A percentile compares a stretch with the other conserved stretches of the same genome.
Conservation (phyloP, 2,329 filamentous ascomycete species). For the Pseudogymnoascus sp. region DNA sequence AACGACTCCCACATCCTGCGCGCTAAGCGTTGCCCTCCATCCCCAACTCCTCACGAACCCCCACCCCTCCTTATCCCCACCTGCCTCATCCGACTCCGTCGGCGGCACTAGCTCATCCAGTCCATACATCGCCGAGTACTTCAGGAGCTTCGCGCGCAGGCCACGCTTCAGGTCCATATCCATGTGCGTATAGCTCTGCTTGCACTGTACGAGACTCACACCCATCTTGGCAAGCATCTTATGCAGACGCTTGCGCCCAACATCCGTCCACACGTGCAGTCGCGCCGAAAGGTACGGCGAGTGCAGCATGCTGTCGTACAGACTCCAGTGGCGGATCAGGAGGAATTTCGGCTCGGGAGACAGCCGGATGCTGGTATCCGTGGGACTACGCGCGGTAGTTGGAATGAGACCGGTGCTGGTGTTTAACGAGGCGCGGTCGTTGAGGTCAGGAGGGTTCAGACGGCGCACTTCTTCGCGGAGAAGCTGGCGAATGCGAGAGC, state of each 20-base stretch:
- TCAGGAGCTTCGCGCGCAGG: constrained; percentile 74
- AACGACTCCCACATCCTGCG: constrained; percentile 88
- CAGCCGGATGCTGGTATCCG: constrained; percentile 84
- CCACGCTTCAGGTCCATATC: constrained; percentile 93
- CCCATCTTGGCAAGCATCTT: constrained; percentile 98
- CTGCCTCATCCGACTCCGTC: constrained; percentile 62
- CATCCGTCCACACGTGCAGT: constrained; percentile 90
- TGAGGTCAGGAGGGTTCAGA: constrained; percentile 70
- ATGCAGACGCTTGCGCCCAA: constrained; percentile 78
- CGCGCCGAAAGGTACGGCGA: constrained; percentile 89
- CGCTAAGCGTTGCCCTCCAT: constrained; percentile 89
- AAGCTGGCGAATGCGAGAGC: constrained; percentile 75
- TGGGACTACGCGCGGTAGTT: constrained; percentile 78
- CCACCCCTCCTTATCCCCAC: constrained; percentile 81
- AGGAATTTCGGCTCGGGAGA: constrained; percentile 92
- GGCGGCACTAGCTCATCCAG: constrained; percentile 87
- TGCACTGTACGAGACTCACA: constrained; percentile 85
- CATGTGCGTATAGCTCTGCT: constrained; percentile 96
- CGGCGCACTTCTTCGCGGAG: constrained; percentile 90
- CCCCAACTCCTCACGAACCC: constrained; percentile 97
- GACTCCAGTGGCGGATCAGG: constrained; percentile 88
- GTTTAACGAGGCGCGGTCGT: constrained; percentile 51
- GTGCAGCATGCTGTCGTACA: constrained; percentile 98
- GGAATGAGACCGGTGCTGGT: constrained; percentile 78
- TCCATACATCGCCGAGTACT: constrained; percentile 88